Base-by-base conservation (phyloP, 108 stramenopile species). In the Nitzschia sp. region DNA sequence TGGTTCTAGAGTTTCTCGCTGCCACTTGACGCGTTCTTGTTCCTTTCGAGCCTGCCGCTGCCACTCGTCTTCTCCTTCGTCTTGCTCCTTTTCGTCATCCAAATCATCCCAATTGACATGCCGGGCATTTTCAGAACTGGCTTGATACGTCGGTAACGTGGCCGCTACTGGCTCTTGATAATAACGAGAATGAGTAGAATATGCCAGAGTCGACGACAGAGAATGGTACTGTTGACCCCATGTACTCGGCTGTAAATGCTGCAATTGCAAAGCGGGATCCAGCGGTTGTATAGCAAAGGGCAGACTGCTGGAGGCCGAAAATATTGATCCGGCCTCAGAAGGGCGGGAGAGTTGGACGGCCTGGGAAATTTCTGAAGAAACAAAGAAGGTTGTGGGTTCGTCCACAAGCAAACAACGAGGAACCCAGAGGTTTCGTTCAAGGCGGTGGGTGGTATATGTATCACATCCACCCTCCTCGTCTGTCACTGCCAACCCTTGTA, bases 331-430 rank as follows among this genome's bases (percentile, higher is more conserved):
- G 5, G n/a, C 11, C n/a, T n/a, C n/a, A n/a, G n/a, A n/a, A 24
- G 51, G 51, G 5, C 24, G 38, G n/a, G n/a, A n/a, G 4, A 17
- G 21, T 5, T n/a, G 19, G 18, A 3, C 24, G 11, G 8, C 9
- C 21, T 57, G 56, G 29, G 60, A 62, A 13, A 62, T 19, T 24
- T 46, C 26, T 28, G 64, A 26, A 30, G 46, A 27, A 5, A 29
- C 38, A 42, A 29, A 46, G 38, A 53, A 57, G 18, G 38, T 3
- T n/a, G 68, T 61, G 24, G 77, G 54, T 55, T 79, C 82, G 62
- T 93, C 91, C 17, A 93, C 66, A 55, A 92, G 66, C n/a, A 92
- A 47, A 8, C 71, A 82, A 15, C 91, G 79, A 0, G 91, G 88
- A 17, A 89, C 87, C 46, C 76, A 79, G 18, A 64, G 36, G 30